These are phyloP conservation scores for Beauveria sp. DNA, from an alignment of 2,329 filamentous ascomycete species.

Conservation along the genomic window DNA sequence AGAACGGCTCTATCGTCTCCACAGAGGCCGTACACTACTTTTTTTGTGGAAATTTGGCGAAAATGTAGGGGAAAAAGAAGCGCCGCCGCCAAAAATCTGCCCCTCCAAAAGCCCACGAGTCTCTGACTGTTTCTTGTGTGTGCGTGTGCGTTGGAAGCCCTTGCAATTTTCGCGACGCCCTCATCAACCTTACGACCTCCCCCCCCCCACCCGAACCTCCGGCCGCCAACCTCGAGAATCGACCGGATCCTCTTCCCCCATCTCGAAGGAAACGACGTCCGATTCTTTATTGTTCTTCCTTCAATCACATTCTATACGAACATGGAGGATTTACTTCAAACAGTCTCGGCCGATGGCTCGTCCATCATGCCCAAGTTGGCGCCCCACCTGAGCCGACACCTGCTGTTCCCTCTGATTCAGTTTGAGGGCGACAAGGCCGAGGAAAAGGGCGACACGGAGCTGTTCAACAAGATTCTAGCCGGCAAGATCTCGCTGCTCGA, in stretches of 20 bases:
- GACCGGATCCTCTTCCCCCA: background rate
- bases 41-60: conserved; percentile 26
- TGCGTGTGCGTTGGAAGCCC: conserved; percentile 15
- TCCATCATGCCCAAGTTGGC: conserved; percentile 85
- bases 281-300: conserved; percentile 11
- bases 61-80: conserved; percentile 28
- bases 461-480: conserved; percentile 64
- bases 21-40: conserved; percentile 27
- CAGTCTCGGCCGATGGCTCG: conserved; percentile 58
- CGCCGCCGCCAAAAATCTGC: conserved; percentile 25
- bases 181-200: background rate
- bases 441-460: conserved; percentile 54
- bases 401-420: conserved; percentile 94
- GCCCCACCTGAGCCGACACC: conserved; percentile 85
- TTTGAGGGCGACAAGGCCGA: conserved; percentile 79
- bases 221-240: conserved; percentile 2
- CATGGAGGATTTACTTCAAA: conserved; percentile 37
- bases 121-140: conserved; percentile 1
- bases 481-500: conserved; percentile 92
- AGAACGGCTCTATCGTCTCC: conserved; percentile 19
- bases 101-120: conserved; percentile 25
- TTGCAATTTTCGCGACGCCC: conserved; percentile 15
- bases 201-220: background rate
- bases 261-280: background rate
- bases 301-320: conserved; percentile 19